Evolutionary conservation across 257 asterid species (phyloP), one percentile per base, ranked within the genome.

Genomic region (Coffea canephora): DNA sequence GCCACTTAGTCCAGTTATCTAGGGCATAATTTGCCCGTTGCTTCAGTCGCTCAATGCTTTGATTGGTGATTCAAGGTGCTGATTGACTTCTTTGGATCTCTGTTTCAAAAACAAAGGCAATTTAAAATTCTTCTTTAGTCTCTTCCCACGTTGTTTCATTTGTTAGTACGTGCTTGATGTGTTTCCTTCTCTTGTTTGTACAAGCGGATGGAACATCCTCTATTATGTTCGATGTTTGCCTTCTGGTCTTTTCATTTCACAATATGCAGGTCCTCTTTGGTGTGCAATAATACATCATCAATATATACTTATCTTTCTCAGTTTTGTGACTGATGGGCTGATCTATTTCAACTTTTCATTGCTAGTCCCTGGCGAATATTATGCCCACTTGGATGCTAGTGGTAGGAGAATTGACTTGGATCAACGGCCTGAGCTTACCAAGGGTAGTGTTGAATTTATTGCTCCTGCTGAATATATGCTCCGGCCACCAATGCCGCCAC

Each of bases 401-500:
- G 99, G 97, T 54, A 89, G 89, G 85, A 88, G 99, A 88, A 81
- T 84, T 74, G 99, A 95, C 86, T 79, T 95, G 92, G 95, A 95
- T 83, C 99, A 89, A 79, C 87, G 98, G 76, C 99, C 98, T 80
- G 98, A 95, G 83, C 98, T 95, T 72, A 86, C 85, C 21, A 88
- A 91, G 86, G 99, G 99, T 23, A 91, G 97, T 83, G 97, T 95
- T 69, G 99, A 95, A 82, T 91, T 88, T 83, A 89, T 93, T 78
- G 99, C 99, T 74, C 98, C 99, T 74, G 89, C 97, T 76, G 99
- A 95, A 74, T 95, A 95, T 85, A 95, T 95, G 98, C 91, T 93
- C 89, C 97, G 98, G 68, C 96, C 97, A 78, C 99, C 99, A 69
- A 95, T 94, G 97, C 97, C 98, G 8, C 98, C 98, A 34, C 79